Evolutionary conservation across 345 rosid species (phyloP).

Genomic region (Euphorbia tirucalli): DNA sequence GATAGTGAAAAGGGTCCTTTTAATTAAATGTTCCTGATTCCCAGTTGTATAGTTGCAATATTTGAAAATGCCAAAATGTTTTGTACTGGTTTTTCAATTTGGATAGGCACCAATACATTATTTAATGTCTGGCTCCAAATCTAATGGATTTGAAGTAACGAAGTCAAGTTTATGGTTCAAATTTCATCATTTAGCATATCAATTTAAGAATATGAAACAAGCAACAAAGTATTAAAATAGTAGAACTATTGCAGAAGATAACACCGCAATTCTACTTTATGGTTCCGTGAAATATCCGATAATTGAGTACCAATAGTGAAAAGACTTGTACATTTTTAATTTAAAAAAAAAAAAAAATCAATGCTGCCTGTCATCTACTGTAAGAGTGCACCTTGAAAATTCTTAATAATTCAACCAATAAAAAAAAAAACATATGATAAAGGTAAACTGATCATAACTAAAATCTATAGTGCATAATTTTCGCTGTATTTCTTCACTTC

Average conservation of each 20-base stretch:
- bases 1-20: background rate
- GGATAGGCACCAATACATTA: background rate
- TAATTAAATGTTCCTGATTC: background rate
- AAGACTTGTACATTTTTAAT: background rate
- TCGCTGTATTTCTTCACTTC: background rate
- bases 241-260: background rate
- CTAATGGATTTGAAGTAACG: no score
- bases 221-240: background rate
- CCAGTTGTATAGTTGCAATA: background rate
- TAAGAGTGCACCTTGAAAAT: background rate
- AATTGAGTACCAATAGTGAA: background rate
- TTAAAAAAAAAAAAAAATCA: background rate
- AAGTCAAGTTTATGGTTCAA: background rate
- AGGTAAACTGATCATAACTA: background rate
- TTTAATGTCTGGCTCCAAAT: no score
- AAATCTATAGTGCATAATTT: background rate
- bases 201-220: background rate
- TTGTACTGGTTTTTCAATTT: background rate
- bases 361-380: background rate
- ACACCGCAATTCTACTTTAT: background rate
- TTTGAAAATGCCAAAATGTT: background rate
- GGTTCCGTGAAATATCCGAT: background rate
- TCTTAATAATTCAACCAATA: background rate
- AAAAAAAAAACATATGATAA: background rate
- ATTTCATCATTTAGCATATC: background rate